A percentile compares a stretch with the other conserved stretches of the same genome.
Conservation (phyloP, 1,284 basidiomycete genomes). For the Irpex sp. region DNA sequence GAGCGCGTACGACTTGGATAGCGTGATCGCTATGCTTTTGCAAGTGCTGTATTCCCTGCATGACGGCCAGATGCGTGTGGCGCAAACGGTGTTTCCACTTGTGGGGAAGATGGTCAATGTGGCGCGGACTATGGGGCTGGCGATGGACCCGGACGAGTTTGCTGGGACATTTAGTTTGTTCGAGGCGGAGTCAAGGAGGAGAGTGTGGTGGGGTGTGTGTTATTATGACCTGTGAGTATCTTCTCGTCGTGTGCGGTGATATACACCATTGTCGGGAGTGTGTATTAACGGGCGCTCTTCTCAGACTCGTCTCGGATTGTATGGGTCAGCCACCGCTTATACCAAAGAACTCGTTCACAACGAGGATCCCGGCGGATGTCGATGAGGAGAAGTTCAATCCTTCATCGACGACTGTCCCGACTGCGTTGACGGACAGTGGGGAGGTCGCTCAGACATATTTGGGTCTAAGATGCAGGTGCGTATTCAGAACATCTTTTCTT, state of each 20-base stretch:
- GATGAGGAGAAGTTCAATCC: slow-evolving; percentile 49
- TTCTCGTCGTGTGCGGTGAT: slow-evolving; percentile 1
- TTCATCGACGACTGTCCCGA: slow-evolving; percentile 41
- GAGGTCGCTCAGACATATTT: slow-evolving; percentile 39
- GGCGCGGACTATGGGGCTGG: slow-evolving; percentile 61
- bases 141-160: slow-evolving; percentile 56
- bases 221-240: slow-evolving; percentile 67
- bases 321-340: slow-evolving; percentile 59
- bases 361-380: slow-evolving; percentile 43
- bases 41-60: slow-evolving; percentile 52
- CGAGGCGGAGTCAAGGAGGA: slow-evolving; percentile 55
- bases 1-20: slow-evolving; percentile 46
- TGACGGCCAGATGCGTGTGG: slow-evolving; percentile 42
- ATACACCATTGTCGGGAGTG: neutral
- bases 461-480: slow-evolving; percentile 44
- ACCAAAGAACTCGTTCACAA: slow-evolving; percentile 43
- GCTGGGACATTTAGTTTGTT: slow-evolving; percentile 39
- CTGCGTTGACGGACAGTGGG: slow-evolving; percentile 24
- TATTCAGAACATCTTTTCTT: neutral
- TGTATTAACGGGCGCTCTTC: slow-evolving; percentile 6
- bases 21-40: slow-evolving; percentile 47
- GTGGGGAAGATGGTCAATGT: slow-evolving; percentile 68
- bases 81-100: slow-evolving; percentile 39
- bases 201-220: slow-evolving; percentile 73
- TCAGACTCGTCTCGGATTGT: slow-evolving; percentile 65